Evolutionary conservation across 2,329 filamentous ascomycete genomes (phyloP).

Genomic region (Exophiala calicioides): DNA sequence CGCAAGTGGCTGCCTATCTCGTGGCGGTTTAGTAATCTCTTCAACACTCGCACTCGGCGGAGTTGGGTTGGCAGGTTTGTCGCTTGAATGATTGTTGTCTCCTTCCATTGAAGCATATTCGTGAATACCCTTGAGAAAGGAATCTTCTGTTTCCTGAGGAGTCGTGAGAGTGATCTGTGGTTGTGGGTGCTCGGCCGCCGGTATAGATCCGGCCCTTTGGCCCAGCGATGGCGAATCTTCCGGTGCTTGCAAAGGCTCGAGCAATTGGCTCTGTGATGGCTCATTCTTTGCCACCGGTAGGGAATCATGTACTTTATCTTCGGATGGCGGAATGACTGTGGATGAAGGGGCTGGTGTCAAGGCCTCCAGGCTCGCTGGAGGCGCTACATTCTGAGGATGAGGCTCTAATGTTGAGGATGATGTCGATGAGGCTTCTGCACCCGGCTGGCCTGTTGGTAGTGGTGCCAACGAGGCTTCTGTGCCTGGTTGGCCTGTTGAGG

Average conservation of each 20-base stretch:
- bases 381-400: too few species aligned
- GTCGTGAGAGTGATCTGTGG: constrained; percentile 2
- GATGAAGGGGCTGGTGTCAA: too few species aligned
- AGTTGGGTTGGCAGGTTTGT: constrained; percentile 5
- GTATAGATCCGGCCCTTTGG: background rate
- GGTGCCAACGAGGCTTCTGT: background rate
- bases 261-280: too few species aligned
- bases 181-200: background rate
- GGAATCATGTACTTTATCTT: too few species aligned
- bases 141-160: constrained; percentile 9
- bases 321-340: too few species aligned
- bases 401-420: too few species aligned
- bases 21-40: too few species aligned
- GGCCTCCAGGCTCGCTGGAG: too few species aligned
- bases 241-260: too few species aligned
- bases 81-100: constrained; percentile 10
- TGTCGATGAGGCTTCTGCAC: background rate
- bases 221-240: background rate
- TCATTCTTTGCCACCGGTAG: too few species aligned
- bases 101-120: constrained; percentile 39
- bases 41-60: too few species aligned
- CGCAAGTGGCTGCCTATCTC: too few species aligned
- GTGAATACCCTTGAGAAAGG: constrained; percentile 47
- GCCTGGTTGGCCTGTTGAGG: background rate
- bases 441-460: background rate